A percentile compares a stretch with the other conserved stretches of the same genome.
These are phyloP conservation scores for Lecanoromycetidae sp. DNA, from an alignment of 2,329 filamentous ascomycete genomes.

Conservation along the genomic window DNA sequence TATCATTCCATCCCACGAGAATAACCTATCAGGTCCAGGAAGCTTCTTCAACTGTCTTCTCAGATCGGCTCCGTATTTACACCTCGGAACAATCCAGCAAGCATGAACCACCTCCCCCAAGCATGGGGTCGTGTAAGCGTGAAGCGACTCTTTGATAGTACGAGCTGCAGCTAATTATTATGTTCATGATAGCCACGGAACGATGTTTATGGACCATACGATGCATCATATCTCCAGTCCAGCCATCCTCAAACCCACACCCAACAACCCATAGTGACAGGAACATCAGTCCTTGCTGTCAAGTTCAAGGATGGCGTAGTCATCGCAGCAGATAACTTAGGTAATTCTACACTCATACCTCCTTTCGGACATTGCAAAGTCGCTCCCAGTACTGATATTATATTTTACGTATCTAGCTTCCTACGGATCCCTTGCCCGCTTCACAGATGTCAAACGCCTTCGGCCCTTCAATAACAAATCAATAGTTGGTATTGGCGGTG, in stretches of 20 bases:
- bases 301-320: slow-evolving; percentile 96
- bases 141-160: slow-evolving; percentile 9
- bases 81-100: too few species aligned
- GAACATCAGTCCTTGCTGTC: slow-evolving; percentile 85
- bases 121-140: slow-evolving; percentile 51
- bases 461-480: slow-evolving; percentile 74
- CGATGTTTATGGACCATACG: slow-evolving; percentile 91
- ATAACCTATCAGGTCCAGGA: too few species aligned
- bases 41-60: too few species aligned
- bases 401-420: slow-evolving; percentile 51
- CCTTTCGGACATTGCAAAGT: background rate
- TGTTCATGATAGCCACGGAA: slow-evolving; percentile 65
- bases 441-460: slow-evolving; percentile 92
- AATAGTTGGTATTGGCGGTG: slow-evolving; percentile 87
- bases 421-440: slow-evolving; percentile 91
- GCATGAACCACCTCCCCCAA: slow-evolving; percentile 55
- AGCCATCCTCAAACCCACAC: slow-evolving; percentile 70
- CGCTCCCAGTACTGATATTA: slow-evolving; percentile 18
- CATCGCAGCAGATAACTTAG: slow-evolving; percentile 92
- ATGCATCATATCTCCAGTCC: slow-evolving; percentile 65
- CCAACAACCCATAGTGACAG: slow-evolving; percentile 85
- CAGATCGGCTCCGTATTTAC: too few species aligned
- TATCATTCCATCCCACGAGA: too few species aligned
- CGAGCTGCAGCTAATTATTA: slow-evolving; percentile 21
- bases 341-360: slow-evolving; percentile 37